phyloP scores from a whole-genome alignment of 2,329 filamentous ascomycete species.

The Botrytis byssoidea region DNA sequence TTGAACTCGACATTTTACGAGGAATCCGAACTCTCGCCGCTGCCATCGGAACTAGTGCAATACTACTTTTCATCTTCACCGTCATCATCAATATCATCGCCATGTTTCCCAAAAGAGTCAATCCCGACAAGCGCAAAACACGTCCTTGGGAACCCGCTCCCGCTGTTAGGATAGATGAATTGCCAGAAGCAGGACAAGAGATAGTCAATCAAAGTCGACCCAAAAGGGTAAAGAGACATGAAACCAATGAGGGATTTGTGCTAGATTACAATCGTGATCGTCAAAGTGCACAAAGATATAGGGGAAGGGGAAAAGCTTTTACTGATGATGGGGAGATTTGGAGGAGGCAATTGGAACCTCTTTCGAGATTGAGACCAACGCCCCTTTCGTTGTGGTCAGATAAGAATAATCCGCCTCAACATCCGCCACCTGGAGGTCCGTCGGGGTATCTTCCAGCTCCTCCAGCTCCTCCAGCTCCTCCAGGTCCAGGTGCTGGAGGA shows the following conservation, averaged over 20 bases:
- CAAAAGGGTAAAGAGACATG: not conserved
- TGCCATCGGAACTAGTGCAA: not conserved
- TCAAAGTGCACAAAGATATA: not conserved
- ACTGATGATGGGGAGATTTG: not conserved
- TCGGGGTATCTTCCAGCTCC: not conserved
- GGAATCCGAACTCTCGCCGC: not conserved
- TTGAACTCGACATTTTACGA: not conserved
- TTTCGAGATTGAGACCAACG: not conserved
- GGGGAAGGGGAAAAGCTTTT: not conserved
- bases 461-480: not conserved
- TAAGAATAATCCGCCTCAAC: not conserved
- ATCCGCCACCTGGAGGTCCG: not conserved
- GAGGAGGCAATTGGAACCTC: not conserved
- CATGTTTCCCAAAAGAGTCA: not conserved
- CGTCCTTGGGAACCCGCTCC: not conserved
- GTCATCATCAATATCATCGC: not conserved
- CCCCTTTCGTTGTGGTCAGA: not conserved
- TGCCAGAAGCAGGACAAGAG: not conserved
- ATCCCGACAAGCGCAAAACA: not conserved
- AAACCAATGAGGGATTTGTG: not conserved
- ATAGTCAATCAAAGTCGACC: not conserved
- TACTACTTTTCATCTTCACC: not conserved
- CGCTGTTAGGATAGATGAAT: not conserved
- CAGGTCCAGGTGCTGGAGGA: not conserved
- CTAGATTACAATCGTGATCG: slow-evolving; percentile 4